These are phyloP conservation scores for Elaeagnus macrophylla DNA, from an alignment of 306 rosid genomes.

Conservation along the genomic window DNA sequence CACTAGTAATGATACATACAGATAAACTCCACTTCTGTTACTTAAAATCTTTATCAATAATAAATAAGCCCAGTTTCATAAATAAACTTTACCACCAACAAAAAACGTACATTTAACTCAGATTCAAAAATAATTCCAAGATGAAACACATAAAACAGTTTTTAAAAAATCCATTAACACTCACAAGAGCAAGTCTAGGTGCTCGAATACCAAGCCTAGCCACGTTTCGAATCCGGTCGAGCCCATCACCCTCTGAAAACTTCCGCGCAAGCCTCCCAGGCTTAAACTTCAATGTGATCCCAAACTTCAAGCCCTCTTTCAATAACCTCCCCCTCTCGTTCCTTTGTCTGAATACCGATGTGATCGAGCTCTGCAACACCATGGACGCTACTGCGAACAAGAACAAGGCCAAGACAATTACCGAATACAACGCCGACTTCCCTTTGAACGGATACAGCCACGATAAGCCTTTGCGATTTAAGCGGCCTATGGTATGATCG, in stretches of 20 bases:
- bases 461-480: conserved; percentile 62
- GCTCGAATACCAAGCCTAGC: conserved; percentile 54
- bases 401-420: conserved; percentile 49
- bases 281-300: conserved; percentile 59
- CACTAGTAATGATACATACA: not conserved
- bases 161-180: conserved; percentile 23
- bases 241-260: conserved; percentile 46
- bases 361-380: conserved; percentile 81
- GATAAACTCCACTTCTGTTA: conserved; percentile 5
- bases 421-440: conserved; percentile 44
- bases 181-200: conserved; percentile 83
- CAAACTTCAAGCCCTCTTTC: conserved; percentile 48
- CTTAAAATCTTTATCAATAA: not conserved
- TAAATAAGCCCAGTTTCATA: conserved; percentile 1
- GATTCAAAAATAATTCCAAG: not conserved
- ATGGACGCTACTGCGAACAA: conserved; percentile 60
- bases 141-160: not conserved
- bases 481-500: conserved; percentile 58
- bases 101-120: not conserved
- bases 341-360: conserved; percentile 47
- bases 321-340: conserved; percentile 29
- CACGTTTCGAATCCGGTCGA: conserved; percentile 53
- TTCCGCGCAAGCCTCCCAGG: conserved; percentile 45
- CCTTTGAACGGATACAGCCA: conserved; percentile 49
- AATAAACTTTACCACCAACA: not conserved